Conservation (phyloP, 768 basidiomycete genomes). For the Tephrocybe sp. region DNA sequence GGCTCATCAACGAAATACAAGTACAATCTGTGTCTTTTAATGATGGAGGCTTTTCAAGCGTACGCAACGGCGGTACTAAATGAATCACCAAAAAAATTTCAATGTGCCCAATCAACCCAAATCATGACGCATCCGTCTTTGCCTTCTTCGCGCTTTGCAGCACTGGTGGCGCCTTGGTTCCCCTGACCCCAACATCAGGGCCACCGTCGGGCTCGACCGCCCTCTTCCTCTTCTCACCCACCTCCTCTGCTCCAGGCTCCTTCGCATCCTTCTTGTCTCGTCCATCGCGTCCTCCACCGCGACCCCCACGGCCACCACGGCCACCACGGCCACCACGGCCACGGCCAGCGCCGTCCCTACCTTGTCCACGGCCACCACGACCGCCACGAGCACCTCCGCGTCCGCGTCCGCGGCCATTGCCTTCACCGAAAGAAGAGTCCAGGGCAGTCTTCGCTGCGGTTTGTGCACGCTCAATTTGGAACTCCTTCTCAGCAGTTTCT, state of each 20-base stretch:
- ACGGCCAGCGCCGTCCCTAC: constrained; percentile 46
- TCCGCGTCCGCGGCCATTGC: constrained; percentile 26
- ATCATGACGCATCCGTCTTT: constrained; percentile 31
- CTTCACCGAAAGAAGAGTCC: constrained; percentile 22
- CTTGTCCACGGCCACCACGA: constrained; percentile 40
- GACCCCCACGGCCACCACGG: constrained; percentile 42
- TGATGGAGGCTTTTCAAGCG: background rate
- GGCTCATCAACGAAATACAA: constrained; percentile 4
- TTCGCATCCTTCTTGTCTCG: constrained; percentile 37
- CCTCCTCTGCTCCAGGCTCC: constrained; percentile 41
- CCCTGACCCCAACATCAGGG: constrained; percentile 64
- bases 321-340: constrained; percentile 38
- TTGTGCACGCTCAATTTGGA: constrained; percentile 75
- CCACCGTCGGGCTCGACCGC: constrained; percentile 79
- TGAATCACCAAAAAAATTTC: background rate
- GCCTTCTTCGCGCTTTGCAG: constrained; percentile 44
- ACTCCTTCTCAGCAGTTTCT: constrained; percentile 74
- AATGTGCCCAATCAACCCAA: too few relatives aligned
- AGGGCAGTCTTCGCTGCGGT: constrained; percentile 57
- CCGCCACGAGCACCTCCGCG: constrained; percentile 29
- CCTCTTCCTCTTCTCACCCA: constrained; percentile 77
- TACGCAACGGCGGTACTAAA: background rate
- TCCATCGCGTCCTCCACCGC: constrained; percentile 40
- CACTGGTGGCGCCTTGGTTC: constrained; percentile 56
- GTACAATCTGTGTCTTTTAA: constrained; percentile 8